Base-by-base conservation (phyloP, 495 filamentous ascomycete genomes). In the Halenospora varia region DNA sequence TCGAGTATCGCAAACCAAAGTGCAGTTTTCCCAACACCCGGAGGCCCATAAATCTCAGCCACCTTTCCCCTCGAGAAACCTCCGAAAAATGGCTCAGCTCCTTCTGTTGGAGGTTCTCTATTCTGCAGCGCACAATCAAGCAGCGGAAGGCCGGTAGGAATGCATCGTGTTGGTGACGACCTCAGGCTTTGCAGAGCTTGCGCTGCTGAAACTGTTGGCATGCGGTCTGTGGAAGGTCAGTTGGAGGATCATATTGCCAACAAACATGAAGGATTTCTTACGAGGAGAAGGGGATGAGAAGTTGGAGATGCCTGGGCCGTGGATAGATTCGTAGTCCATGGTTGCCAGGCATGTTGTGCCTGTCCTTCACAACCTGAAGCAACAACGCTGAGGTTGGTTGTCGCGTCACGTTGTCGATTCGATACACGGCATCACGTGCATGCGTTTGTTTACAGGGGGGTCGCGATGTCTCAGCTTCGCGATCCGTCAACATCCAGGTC, bases 41-140 rank as follows among this genome's bases (percentile, higher is more conserved):
- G 89, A 15, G 94, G 92, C 0, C 94, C 94, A 74, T 86, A 96
- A 25, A 96, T 72, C 69, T 98, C 94, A 4, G 86, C 86, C n/a
- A 96, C 77, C 67, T 90, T 87, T 20, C 90, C 91, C 35, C 85
- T 82, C 53, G 81, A 74, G 23, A 96, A 70, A 2, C 88, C 92
- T 46, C 64, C 60, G 58, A 49, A 53, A 13, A 46, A 17, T 2
- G 55, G 20, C 59, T 3, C 25, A 3, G 20, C 23, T 22, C 56
- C 45, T 29, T 41, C 56, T 39, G 59, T 51, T 13, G 18, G 15
- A 20, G 20, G 25, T 3, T 55, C 53, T 15, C 70, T 59, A 48
- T 60, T 60, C 25, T 56, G 62, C 22, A 90, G 65, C 15, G 71
- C 71, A 53, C 69, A 66, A 69, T 92, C 86, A 18, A 97, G 81